A percentile compares a stretch with the other conserved stretches of the same genome.
phyloP scores from a whole-genome alignment of 805 yeast species.

The Starmerella etchellsii region DNA sequence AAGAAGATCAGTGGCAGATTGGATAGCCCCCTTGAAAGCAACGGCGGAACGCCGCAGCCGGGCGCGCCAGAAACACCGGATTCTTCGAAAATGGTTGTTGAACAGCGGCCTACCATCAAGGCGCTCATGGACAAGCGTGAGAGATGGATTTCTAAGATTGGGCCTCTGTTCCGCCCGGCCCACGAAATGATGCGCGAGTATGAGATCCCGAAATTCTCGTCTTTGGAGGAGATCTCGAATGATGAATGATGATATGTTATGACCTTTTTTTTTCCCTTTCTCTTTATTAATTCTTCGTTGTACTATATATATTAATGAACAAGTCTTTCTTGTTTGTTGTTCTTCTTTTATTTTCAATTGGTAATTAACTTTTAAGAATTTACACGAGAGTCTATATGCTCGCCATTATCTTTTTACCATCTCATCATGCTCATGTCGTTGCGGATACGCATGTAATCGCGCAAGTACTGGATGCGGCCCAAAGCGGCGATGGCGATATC shows the following conservation, averaged over 20 bases:
- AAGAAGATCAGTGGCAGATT: conserved; percentile 12
- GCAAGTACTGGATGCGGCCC: conserved; percentile 65
- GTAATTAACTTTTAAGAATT: no score
- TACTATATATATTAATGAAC: no score
- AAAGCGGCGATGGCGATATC: conserved; percentile 86
- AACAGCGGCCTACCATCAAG: conserved; percentile 64
- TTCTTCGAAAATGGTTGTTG: conserved; percentile 32
- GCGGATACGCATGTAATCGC: conserved; percentile 51
- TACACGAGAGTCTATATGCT: neutral
- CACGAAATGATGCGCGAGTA: conserved; percentile 72
- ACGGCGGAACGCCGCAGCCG: conserved; percentile 1
- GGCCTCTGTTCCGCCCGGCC: conserved; percentile 60
- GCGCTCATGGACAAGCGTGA: conserved; percentile 72
- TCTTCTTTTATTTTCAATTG: no score
- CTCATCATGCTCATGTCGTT: conserved; percentile 33
- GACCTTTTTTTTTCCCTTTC: conserved; percentile 7
- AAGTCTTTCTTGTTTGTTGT: no score
- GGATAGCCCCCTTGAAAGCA: conserved; percentile 8
- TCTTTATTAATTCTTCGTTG: no score
- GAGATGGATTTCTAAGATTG: conserved; percentile 83
- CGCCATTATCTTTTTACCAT: conserved; percentile 21
- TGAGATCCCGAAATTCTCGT: conserved; percentile 42
- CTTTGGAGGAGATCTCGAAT: conserved; percentile 20
- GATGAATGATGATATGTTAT: conserved; percentile 34
- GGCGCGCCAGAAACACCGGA: neutral